Percentiles rank a stretch among this genome's conserved stretches.
phyloP scores from a whole-genome alignment of 1,284 basidiomycete species.

The Trichosporon asahii region DNA sequence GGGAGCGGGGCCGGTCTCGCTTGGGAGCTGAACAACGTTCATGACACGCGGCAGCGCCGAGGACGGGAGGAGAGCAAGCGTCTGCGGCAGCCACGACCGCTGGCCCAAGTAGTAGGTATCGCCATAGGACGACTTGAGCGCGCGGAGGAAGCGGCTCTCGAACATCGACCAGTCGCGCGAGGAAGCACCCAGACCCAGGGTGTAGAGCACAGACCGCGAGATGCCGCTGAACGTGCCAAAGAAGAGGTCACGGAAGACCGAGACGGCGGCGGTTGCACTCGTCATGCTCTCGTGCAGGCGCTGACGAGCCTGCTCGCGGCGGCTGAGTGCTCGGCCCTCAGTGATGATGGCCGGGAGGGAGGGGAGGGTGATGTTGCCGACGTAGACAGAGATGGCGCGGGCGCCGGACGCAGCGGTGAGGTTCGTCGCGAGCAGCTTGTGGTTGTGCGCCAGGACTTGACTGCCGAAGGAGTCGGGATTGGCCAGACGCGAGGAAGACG shows the following conservation, averaged over 20 bases:
- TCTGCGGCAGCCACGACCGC: conserved; percentile 32
- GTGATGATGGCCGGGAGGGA: conserved; percentile 39
- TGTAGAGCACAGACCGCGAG: conserved; percentile 19
- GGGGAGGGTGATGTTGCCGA: conserved; percentile 42
- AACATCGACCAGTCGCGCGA: conserved; percentile 38
- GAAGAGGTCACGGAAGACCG: conserved; percentile 36
- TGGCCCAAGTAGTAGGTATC: conserved; percentile 33
- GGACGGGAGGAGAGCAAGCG: conserved; percentile 30
- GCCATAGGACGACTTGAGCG: conserved; percentile 30
- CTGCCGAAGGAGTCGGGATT: conserved; percentile 44
- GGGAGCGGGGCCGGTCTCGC: conserved; percentile 33
- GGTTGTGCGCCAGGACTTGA: conserved; percentile 44
- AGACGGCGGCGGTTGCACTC: conserved; percentile 28
- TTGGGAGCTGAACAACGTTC: conserved; percentile 31
- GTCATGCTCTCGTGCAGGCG: conserved; percentile 25
- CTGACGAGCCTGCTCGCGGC: conserved; percentile 36
- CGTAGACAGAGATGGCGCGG: conserved; percentile 38
- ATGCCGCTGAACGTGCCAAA: conserved; percentile 24
- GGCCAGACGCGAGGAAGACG: conserved; percentile 39
- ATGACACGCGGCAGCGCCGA: conserved; percentile 29
- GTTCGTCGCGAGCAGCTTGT: conserved; percentile 42
- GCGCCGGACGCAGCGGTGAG: conserved; percentile 34
- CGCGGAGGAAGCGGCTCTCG: conserved; percentile 34
- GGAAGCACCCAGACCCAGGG: conserved; percentile 32
- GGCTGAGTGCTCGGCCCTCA: conserved; percentile 28